Evolutionary conservation across 2,329 filamentous ascomycete genomes (phyloP), one percentile per base, ranked within the genome.

Genomic region (Hyphodiscus sp.): DNA sequence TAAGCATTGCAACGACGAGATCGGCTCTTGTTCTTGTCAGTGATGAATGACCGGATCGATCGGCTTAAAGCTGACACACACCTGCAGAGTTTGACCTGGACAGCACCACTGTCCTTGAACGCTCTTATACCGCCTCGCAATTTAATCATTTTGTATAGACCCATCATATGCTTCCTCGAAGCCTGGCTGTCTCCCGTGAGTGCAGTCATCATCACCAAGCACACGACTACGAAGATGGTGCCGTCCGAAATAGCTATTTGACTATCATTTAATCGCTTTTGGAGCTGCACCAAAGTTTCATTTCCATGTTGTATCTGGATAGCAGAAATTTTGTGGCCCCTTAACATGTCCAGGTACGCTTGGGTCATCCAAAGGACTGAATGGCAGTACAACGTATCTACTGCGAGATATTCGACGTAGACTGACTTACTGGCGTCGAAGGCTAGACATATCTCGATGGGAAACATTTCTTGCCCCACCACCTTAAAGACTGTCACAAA

Each of bases 201-300:
- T 10, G 30, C 50, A 43, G 29, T 52, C 33, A 52, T 46, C 44
- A 52, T 47, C 6, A 52, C 33, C 18, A 52, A 20, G 15, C 13
- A 11, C 6, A 52, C 38, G 7, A 52, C 50, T 5, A 42, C 44
- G 20, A 10, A 11, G n/a, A 52, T 41, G 8, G 50, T 52, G 18
- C 15, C 19, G 16, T 52, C 50, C 33, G 45, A 42, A 10, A 26
- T 29, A 16, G 50, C 50, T n/a, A 48, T 18, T 20, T 20, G n/a
- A 2, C 1, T 9, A n/a, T 52, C 45, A 26, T 15, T 44, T 20
- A 52, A 16, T 19, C 50, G 29, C 29, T 30, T 19, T 15, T 42
- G 43, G 6, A 52, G 33, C 9, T 41, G 15, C 6, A 29, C 20
- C 10, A 52, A 20, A 13, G 50, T 43, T 23, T 43, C 13, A 16